These are phyloP conservation scores for Termitomyces sp. DNA, from an alignment of 768 basidiomycete genomes.

Conservation along the genomic window DNA sequence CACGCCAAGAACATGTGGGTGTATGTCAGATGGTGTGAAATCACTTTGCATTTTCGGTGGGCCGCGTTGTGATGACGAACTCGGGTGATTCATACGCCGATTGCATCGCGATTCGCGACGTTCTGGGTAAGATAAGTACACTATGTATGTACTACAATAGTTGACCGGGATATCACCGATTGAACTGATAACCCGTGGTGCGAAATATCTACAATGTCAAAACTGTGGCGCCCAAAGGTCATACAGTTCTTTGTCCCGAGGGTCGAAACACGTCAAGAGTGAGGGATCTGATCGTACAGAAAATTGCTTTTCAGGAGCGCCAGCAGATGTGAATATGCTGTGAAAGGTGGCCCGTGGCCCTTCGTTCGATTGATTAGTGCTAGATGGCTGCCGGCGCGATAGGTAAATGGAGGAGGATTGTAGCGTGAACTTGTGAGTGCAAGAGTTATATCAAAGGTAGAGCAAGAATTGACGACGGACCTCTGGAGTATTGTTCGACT, in stretches of 20 bases:
- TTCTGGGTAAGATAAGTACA: too few species aligned
- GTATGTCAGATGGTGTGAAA: neutral
- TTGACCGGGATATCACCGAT: neutral
- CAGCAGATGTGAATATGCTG: constrained; percentile 22
- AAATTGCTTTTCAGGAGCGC: constrained; percentile 30
- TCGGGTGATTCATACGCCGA: too few species aligned
- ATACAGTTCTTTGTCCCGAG: constrained; percentile 72
- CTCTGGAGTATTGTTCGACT: constrained; percentile 3
- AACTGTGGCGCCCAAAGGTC: constrained; percentile 67
- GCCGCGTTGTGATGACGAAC: too few species aligned
- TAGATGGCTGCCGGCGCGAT: constrained; percentile 1
- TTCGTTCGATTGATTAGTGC: constrained; percentile 17
- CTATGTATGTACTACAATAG: too few species aligned
- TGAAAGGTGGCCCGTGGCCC: constrained; percentile 29
- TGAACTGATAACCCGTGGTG: neutral
- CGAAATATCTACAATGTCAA: constrained; percentile 12
- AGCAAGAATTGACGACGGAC: neutral
- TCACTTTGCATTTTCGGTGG: neutral
- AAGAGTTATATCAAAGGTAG: neutral
- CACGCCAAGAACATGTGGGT: neutral
- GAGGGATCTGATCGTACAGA: constrained; percentile 63
- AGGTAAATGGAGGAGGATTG: neutral
- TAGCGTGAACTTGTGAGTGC: constrained; percentile 6
- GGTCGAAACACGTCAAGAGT: constrained; percentile 71
- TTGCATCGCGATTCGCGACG: too few species aligned